These are phyloP conservation scores for Mrakia blollopis DNA, from an alignment of 768 basidiomycete species.

Conservation along the genomic window DNA sequence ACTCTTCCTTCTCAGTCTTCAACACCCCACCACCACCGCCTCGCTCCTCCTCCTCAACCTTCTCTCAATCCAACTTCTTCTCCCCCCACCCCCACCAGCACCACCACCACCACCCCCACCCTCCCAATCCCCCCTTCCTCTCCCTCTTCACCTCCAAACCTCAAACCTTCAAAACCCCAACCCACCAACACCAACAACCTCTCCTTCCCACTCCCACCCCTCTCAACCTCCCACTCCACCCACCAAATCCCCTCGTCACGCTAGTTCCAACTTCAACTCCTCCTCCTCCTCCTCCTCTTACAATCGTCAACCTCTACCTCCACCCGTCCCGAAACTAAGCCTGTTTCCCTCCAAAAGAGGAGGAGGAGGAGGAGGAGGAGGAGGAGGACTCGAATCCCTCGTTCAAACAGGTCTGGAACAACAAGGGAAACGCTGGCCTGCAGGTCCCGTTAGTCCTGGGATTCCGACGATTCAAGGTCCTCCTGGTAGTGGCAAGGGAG, in stretches of 20 bases:
- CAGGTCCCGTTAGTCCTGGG: not conserved
- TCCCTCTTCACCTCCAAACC: not conserved
- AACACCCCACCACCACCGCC: not conserved
- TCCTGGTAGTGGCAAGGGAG: too few species aligned
- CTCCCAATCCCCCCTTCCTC: not conserved
- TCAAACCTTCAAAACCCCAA: too few species aligned
- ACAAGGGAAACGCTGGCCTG: not conserved
- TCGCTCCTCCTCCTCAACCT: not conserved
- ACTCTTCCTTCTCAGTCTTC: not conserved
- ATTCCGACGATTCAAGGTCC: not conserved
- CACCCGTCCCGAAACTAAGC: not conserved
- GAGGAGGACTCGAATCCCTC: not conserved
- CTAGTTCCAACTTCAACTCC: not conserved
- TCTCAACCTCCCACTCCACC: not conserved
- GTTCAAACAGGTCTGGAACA: not conserved
- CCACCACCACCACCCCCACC: not conserved
- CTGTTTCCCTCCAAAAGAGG: not conserved
- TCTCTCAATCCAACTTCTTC: not conserved
- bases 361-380: not conserved
- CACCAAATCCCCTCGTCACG: not conserved
- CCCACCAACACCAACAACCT: not conserved
- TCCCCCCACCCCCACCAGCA: not conserved
- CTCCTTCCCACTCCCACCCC: not conserved
- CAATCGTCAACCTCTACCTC: constrained; percentile 3
- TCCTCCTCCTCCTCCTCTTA: too few species aligned